Evolutionary conservation across 1,284 basidiomycete genomes (phyloP).

Genomic region (Melampsora larici-populina): DNA sequence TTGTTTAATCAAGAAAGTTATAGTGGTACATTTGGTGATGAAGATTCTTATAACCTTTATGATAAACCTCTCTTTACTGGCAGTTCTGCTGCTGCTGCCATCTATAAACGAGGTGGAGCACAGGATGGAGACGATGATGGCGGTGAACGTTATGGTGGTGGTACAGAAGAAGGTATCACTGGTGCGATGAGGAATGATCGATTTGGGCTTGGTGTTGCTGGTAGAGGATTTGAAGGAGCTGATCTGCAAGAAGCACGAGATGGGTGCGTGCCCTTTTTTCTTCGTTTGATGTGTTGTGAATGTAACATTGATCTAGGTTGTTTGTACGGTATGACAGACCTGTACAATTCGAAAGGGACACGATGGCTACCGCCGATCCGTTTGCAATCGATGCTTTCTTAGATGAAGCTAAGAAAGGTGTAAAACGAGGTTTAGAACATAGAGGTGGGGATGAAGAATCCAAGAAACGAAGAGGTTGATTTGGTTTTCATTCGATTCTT

Average conservation of each 20-base stretch:
- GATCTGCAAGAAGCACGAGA: conserved; percentile 69
- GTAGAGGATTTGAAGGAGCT: conserved; percentile 81
- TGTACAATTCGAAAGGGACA: conserved; percentile 99
- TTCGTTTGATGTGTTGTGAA: not conserved
- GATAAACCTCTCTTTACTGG: conserved; percentile 95
- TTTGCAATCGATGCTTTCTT: conserved; percentile 97
- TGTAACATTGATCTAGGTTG: conserved; percentile 26
- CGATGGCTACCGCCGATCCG: conserved; percentile 67
- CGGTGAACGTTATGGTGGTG: conserved; percentile 77
- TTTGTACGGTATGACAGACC: conserved; percentile 64
- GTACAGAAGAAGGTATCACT: conserved; percentile 87
- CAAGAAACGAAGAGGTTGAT: not conserved
- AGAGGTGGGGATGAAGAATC: conserved; percentile 37
- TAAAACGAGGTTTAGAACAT: conserved; percentile 59
- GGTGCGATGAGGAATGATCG: conserved; percentile 88
- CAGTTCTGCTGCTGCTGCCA: conserved; percentile 89
- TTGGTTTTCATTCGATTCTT: too few relatives aligned
- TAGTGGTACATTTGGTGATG: conserved; percentile 75
- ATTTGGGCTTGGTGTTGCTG: conserved; percentile 78
- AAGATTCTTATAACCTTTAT: conserved; percentile 89
- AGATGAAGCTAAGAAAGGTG: conserved; percentile 90
- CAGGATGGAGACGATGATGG: conserved; percentile 69
- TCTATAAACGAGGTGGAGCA: conserved; percentile 82
- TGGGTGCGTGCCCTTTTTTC: conserved; percentile 44
- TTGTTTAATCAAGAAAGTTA: conserved; percentile 95